Evolutionary conservation across 164 flowering plant genomes (phyloP).

Genomic region (Kingdonia uniflora): DNA sequence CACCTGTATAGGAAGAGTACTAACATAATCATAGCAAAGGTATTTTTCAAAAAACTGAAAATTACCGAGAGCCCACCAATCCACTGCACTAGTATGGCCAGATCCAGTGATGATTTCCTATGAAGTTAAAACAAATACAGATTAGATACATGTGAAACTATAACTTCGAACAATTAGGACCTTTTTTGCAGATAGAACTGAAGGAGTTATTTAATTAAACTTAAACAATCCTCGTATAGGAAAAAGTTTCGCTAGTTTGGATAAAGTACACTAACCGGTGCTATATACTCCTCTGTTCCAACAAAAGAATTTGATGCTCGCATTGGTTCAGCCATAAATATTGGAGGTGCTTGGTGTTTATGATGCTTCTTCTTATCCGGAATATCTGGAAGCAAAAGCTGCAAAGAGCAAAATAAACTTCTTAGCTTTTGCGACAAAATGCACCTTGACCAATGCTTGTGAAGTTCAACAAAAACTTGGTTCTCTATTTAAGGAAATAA

Average conservation of each 20-base stretch:
- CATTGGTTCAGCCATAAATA: slow-evolving; percentile 96
- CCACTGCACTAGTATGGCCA: slow-evolving; percentile 97
- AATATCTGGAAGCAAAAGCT: slow-evolving; percentile 61
- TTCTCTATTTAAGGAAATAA: not conserved
- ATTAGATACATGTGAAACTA: too few species aligned
- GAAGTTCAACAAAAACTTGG: not conserved
- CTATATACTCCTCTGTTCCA: slow-evolving; percentile 98
- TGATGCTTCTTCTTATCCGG: slow-evolving; percentile 55
- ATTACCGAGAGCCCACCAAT: slow-evolving; percentile 99
- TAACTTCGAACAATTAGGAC: too few species aligned
- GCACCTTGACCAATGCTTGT: not conserved
- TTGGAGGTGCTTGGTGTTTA: slow-evolving; percentile 53
- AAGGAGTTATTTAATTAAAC: too few species aligned
- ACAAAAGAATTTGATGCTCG: slow-evolving; percentile 98
- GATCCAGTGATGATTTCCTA: slow-evolving; percentile 95
- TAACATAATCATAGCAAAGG: too few species aligned
- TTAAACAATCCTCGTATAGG: too few species aligned
- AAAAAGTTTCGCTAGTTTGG: too few species aligned
- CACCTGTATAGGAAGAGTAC: too few species aligned
- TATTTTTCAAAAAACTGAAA: too few species aligned
- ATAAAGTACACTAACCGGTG: slow-evolving; percentile 59
- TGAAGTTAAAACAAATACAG: slow-evolving; percentile 1
- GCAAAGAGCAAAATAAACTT: slow-evolving; percentile 13
- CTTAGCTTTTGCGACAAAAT: not conserved
- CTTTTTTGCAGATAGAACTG: too few species aligned